phyloP scores from a whole-genome alignment of 148 eudicot genomes.

The Heliamphora exappendiculata region DNA sequence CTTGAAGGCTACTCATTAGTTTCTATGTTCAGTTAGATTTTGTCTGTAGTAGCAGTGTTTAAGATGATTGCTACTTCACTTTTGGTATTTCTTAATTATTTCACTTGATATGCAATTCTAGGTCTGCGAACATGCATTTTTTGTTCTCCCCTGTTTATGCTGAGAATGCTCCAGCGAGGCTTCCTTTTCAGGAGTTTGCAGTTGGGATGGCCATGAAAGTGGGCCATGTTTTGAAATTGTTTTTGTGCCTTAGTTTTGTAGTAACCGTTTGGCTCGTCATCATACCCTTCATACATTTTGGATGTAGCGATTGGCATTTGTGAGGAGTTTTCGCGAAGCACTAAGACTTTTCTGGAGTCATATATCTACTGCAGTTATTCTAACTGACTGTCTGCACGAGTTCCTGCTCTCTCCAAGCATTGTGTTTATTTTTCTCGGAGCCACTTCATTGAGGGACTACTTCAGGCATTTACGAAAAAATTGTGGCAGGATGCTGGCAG shows the following conservation, averaged over 20 bases:
- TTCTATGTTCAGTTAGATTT: background rate
- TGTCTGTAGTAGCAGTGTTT: background rate
- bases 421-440: constrained; percentile 88
- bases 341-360: constrained; percentile 73
- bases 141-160: constrained; percentile 95
- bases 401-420: constrained; percentile 93
- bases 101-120: constrained; percentile 20
- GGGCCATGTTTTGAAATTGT: constrained; percentile 77
- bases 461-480: constrained; percentile 78
- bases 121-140: constrained; percentile 96
- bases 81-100: background rate
- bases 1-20: background rate
- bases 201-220: constrained; percentile 80
- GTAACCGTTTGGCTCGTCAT: constrained; percentile 89
- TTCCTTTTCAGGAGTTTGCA: constrained; percentile 80
- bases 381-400: constrained; percentile 91
- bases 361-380: constrained; percentile 56
- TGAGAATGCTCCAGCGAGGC: constrained; percentile 82
- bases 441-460: constrained; percentile 89
- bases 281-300: constrained; percentile 91
- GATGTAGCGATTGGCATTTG: constrained; percentile 89
- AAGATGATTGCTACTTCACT: background rate
- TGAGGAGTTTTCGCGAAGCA: constrained; percentile 76
- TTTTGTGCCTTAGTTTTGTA: constrained; percentile 80
- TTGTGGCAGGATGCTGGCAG: constrained; percentile 22